Conservation (phyloP, 495 filamentous ascomycete genomes). For the Bathelium albidoporum region DNA sequence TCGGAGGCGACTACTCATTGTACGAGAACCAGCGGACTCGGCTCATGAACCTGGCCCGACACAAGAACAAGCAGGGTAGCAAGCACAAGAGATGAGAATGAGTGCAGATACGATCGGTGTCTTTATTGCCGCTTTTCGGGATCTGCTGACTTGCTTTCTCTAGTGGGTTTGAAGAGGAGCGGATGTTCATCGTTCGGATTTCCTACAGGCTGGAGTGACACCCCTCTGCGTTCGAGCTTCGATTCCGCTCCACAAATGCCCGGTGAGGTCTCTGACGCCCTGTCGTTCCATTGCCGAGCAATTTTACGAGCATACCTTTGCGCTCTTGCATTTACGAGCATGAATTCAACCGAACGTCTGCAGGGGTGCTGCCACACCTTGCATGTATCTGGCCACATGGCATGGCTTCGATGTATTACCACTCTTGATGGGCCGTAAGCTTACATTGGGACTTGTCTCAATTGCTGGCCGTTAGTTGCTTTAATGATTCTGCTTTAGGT, state of each 20-base stretch:
- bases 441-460: neutral
- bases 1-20: constrained; percentile 30
- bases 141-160: no score
- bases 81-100: neutral
- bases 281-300: neutral
- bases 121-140: neutral
- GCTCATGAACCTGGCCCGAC: neutral
- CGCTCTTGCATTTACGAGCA: no score
- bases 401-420: neutral
- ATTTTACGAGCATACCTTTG: neutral
- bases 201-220: neutral
- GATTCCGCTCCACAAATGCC: neutral
- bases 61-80: neutral
- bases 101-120: neutral
- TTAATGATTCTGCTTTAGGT: neutral
- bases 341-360: neutral
- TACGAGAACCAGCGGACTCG: constrained; percentile 24
- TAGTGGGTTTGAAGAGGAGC: no score
- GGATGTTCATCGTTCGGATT: neutral
- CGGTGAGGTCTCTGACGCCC: neutral
- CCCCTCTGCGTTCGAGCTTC: neutral
- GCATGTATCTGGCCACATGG: neutral
- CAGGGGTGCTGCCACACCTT: neutral
- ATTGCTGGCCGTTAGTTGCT: neutral
- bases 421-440: neutral